Evolutionary conservation across 2,329 filamentous ascomycete species (phyloP).

Genomic region (Monosporascus sp.): DNA sequence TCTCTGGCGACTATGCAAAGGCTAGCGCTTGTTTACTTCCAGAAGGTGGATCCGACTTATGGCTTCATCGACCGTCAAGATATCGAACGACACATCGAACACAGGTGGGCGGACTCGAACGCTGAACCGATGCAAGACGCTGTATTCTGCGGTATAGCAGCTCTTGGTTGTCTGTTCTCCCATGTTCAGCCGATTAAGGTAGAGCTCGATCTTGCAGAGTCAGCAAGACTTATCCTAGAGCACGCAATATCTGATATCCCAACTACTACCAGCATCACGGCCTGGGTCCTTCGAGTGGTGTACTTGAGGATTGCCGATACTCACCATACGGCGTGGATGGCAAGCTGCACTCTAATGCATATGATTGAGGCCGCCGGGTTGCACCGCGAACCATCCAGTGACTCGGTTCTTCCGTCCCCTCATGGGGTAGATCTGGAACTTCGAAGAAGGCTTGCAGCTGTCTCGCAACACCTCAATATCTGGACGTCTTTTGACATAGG

Average conservation of each 20-base stretch:
- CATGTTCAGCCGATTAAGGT: conserved; percentile 31
- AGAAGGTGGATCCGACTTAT: conserved; percentile 48
- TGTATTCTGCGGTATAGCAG: conserved; percentile 50
- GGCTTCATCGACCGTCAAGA: conserved; percentile 38
- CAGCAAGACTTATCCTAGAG: conserved; percentile 41
- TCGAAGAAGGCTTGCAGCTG: conserved; percentile 39
- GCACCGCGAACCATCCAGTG: conserved; percentile 32
- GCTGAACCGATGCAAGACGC: conserved; percentile 36
- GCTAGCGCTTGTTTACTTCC: conserved; percentile 44
- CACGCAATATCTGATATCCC: conserved; percentile 28
- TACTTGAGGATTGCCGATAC: conserved; percentile 49
- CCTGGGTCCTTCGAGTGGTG: conserved; percentile 47
- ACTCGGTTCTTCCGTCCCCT: conserved; percentile 20
- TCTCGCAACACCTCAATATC: conserved; percentile 52
- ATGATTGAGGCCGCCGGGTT: conserved; percentile 49
- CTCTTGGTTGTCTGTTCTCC: conserved; percentile 48
- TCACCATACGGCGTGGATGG: conserved; percentile 52
- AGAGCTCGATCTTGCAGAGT: conserved; percentile 42
- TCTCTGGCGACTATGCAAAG: conserved; percentile 41
- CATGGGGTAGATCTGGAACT: conserved; percentile 31
- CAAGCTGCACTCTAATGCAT: conserved; percentile 53
- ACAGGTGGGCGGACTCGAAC: conserved; percentile 28
- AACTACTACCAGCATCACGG: conserved; percentile 35
- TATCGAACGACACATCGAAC: conserved; percentile 24
- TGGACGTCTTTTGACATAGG: conserved; percentile 57